A percentile compares a stretch with the other conserved stretches of the same genome.
Evolutionary conservation across 139 green algal genomes (phyloP).

Genomic region (Haematococcus sp.): DNA sequence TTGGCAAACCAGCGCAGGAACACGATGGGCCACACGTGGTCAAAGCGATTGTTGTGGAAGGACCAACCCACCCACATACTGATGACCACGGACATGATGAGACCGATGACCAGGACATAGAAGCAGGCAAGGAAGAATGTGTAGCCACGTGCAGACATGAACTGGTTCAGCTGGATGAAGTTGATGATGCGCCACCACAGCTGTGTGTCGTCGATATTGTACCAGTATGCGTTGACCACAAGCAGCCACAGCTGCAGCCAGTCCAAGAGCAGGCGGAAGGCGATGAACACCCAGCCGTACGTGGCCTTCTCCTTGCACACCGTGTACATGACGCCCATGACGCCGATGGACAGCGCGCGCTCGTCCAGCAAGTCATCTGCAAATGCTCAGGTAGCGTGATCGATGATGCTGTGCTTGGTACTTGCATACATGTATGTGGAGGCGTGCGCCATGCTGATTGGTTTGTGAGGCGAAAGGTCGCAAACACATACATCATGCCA

Average conservation of each 20-base stretch:
- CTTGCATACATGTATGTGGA: no score
- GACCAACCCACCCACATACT: constrained; percentile 17
- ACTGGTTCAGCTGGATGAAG: constrained; percentile 25
- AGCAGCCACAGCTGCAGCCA: constrained; percentile 22
- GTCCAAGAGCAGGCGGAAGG: not conserved
- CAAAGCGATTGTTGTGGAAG: constrained; percentile 23
- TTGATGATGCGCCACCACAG: constrained; percentile 9
- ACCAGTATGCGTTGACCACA: constrained; percentile 14
- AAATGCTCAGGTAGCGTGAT: no score
- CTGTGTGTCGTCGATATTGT: constrained; percentile 9
- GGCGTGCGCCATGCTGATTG: no score
- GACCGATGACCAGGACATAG: constrained; percentile 11
- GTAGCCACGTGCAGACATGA: constrained; percentile 10
- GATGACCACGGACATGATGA: not conserved
- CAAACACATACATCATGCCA: no score
- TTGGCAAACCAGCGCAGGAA: constrained; percentile 25
- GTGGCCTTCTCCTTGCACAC: constrained; percentile 9
- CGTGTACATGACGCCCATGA: no score
- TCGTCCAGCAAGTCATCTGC: no score
- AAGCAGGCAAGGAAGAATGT: constrained; percentile 8
- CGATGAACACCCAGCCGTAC: not conserved
- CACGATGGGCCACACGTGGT: constrained; percentile 19
- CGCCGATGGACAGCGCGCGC: no score
- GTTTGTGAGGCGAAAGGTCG: no score
- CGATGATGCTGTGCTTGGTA: no score